These are phyloP conservation scores for Pilatotrama ljubarskyi DNA, from an alignment of 768 basidiomycete genomes.

Conservation along the genomic window DNA sequence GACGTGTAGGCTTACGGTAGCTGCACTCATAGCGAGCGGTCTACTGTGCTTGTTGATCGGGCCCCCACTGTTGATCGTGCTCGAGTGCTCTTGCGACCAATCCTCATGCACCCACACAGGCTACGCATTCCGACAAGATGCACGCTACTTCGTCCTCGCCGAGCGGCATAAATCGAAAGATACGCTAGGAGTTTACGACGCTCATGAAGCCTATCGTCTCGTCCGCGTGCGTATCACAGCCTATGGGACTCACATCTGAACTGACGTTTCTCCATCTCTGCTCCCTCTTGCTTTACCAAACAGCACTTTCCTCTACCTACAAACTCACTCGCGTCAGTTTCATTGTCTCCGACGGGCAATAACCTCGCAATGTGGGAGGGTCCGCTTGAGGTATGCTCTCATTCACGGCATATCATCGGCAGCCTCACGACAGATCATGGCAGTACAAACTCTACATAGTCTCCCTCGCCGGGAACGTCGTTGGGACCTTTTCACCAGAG, in stretches of 20 bases:
- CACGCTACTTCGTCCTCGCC: slow-evolving; percentile 80
- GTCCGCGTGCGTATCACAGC: slow-evolving; percentile 54
- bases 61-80: too few species aligned
- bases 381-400: slow-evolving; percentile 62
- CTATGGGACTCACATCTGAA: too few species aligned
- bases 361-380: slow-evolving; percentile 84
- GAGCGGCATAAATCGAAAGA: slow-evolving; percentile 92
- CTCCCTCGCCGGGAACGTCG: slow-evolving; percentile 60
- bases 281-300: background rate
- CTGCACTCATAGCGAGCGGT: too few species aligned
- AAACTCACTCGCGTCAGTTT: slow-evolving; percentile 63
- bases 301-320: slow-evolving; percentile 88
- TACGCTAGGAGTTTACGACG: slow-evolving; percentile 82
- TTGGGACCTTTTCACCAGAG: slow-evolving; percentile 68
- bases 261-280: too few species aligned
- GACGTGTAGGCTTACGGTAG: too few species aligned
- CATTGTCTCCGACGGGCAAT: slow-evolving; percentile 76
- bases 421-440: background rate
- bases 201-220: slow-evolving; percentile 64
- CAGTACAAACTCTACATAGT: slow-evolving; percentile 79
- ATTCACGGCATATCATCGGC: background rate
- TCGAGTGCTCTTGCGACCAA: background rate
- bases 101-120: slow-evolving; percentile 41
- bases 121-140: slow-evolving; percentile 77
- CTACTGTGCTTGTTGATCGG: too few species aligned